These are phyloP conservation scores for Didymella keratinophila DNA, from an alignment of 2,329 filamentous ascomycete genomes.

Conservation along the genomic window DNA sequence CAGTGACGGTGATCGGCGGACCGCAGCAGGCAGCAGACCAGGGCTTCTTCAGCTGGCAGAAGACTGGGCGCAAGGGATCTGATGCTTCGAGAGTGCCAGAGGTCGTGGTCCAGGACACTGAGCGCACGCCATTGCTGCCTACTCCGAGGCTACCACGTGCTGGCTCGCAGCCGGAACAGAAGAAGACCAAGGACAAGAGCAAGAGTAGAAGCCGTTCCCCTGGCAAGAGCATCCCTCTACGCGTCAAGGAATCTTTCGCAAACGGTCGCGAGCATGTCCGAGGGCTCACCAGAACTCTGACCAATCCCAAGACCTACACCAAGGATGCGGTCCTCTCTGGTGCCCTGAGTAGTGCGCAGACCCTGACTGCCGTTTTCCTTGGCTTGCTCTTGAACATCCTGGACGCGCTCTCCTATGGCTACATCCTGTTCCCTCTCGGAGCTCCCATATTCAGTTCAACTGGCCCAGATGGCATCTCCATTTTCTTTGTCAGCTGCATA, in stretches of 20 bases:
- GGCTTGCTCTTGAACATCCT: conserved; percentile 90
- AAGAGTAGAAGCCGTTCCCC: conserved; percentile 37
- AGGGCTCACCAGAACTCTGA: conserved; percentile 45
- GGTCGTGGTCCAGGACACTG: conserved; percentile 42
- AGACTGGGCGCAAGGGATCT: conserved; percentile 6
- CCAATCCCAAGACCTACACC: conserved; percentile 77
- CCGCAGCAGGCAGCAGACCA: conserved; percentile 22
- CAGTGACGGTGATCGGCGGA: conserved; percentile 48
- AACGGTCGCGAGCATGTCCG: conserved; percentile 33
- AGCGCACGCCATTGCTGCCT: conserved; percentile 52
- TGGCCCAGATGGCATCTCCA: conserved; percentile 93
- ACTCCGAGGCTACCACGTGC: conserved; percentile 40
- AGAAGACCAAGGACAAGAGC: conserved; percentile 12
- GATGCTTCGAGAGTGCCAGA: conserved; percentile 24
- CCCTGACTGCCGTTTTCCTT: conserved; percentile 85
- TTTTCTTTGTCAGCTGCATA: conserved; percentile 98
- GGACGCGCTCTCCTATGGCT: conserved; percentile 92
- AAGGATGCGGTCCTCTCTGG: conserved; percentile 69
- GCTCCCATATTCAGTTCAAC: conserved; percentile 84
- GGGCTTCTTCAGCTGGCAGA: conserved; percentile 36
- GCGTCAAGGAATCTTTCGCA: conserved; percentile 31
- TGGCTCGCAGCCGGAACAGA: conserved; percentile 29
- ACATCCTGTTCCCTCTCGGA: conserved; percentile 88
- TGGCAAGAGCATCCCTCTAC: conserved; percentile 21
- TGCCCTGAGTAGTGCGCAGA: conserved; percentile 70